Percentiles rank a stretch among this genome's conserved stretches.
Evolutionary conservation across 2,329 filamentous ascomycete species (phyloP).

Genomic region (Eutypa lata): DNA sequence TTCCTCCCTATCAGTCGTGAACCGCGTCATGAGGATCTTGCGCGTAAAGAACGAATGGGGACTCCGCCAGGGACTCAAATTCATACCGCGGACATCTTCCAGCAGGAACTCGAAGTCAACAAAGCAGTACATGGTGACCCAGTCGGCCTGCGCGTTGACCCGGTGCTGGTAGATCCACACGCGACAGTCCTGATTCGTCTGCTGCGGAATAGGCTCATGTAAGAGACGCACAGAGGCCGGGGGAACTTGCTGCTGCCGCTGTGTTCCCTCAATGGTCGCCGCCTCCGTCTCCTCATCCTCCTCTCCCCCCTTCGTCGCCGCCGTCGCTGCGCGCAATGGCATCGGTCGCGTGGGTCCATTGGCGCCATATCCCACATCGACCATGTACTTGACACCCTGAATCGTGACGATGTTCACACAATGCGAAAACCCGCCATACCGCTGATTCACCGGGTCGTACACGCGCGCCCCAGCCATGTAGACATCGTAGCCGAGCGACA

Average conservation of each 20-base stretch:
- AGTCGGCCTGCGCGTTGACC: constrained; percentile 28
- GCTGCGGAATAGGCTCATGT: constrained; percentile 18
- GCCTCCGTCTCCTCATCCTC: too few species aligned
- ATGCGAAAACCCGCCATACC: constrained; percentile 24
- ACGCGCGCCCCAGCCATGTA: constrained; percentile 25
- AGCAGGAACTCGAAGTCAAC: constrained; percentile 39
- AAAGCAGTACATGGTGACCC: constrained; percentile 43
- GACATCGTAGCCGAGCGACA: constrained; percentile 35
- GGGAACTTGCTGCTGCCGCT: constrained; percentile 9
- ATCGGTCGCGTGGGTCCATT: constrained; percentile 17
- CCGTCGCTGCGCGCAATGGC: neutral
- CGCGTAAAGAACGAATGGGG: constrained; percentile 33
- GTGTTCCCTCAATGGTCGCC: neutral
- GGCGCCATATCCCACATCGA: constrained; percentile 23
- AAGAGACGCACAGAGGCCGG: constrained; percentile 32
- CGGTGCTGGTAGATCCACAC: constrained; percentile 23
- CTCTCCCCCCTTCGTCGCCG: neutral
- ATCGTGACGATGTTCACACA: constrained; percentile 24
- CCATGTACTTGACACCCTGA: constrained; percentile 9
- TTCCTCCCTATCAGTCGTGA: constrained; percentile 34
- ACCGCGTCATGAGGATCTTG: constrained; percentile 33
- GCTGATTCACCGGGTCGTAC: constrained; percentile 1
- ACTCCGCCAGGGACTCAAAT: constrained; percentile 30
- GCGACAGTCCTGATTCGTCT: constrained; percentile 13
- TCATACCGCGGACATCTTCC: constrained; percentile 38